A percentile compares a stretch with the other conserved stretches of the same genome.
Conservation (phyloP, 164 flowering plant genomes). For the Protea cynaroides region DNA sequence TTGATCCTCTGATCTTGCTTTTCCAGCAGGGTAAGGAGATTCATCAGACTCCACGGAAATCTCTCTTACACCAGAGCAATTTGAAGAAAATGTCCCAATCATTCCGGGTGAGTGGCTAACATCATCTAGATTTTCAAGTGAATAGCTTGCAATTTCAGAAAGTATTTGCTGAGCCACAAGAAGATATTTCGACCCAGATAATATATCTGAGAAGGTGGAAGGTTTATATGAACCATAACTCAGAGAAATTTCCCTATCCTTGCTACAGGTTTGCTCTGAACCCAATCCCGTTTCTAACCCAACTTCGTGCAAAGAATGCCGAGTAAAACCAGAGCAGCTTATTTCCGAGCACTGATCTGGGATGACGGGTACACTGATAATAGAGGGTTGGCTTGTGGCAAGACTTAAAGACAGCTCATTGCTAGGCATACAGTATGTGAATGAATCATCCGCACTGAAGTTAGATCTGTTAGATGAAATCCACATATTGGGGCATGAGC, state of each 20-base stretch:
- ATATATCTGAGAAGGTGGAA: constrained; percentile 23
- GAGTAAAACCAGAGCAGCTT: constrained; percentile 28
- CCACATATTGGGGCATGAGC: constrained; percentile 27
- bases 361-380: constrained; percentile 15
- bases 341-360: constrained; percentile 51
- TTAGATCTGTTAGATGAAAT: constrained; percentile 20
- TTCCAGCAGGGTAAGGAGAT: constrained; percentile 14
- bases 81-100: constrained; percentile 18
- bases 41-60: constrained; percentile 21
- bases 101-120: constrained; percentile 13
- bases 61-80: constrained; percentile 15
- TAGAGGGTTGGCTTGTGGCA: constrained; percentile 41
- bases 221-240: constrained; percentile 25
- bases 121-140: constrained; percentile 40
- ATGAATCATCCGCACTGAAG: constrained; percentile 18
- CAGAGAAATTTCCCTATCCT: constrained; percentile 33
- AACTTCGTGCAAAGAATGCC: constrained; percentile 18
- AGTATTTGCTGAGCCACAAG: constrained; percentile 68
- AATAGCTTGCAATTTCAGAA: constrained; percentile 48
- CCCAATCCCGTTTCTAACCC: constrained; percentile 20
- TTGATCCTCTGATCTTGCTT: constrained; percentile 16
- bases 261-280: constrained; percentile 40
- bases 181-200: constrained; percentile 56
- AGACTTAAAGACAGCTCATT: constrained; percentile 73
- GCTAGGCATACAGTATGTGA: constrained; percentile 22